These are phyloP conservation scores for Aspergillus asperescens DNA, from an alignment of 495 filamentous ascomycete species.

Conservation along the genomic window DNA sequence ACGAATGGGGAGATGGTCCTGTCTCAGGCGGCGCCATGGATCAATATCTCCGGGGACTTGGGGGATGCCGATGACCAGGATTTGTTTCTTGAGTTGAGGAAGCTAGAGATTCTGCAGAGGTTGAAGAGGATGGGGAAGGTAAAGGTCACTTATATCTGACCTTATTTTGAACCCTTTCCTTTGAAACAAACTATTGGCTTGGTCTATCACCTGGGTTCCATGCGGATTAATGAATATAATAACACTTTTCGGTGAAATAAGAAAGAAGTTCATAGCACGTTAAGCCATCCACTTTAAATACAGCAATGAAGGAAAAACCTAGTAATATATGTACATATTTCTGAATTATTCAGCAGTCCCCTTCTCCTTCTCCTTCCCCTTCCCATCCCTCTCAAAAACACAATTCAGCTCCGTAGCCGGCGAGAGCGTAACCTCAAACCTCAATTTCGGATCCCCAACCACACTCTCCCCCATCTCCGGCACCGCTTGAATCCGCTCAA, in stretches of 20 bases:
- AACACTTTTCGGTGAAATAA: too few species aligned
- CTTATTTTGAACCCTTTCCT: not conserved
- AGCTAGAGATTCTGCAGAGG: conserved; percentile 39
- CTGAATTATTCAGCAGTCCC: not conserved
- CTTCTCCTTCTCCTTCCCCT: conserved; percentile 2
- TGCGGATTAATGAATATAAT: too few species aligned
- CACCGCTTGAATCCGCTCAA: conserved; percentile 43
- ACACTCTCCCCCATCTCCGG: conserved; percentile 29
- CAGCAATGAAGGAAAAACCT: too few species aligned
- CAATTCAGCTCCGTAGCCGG: conserved; percentile 41
- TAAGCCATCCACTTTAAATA: too few species aligned
- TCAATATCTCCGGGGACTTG: conserved; percentile 28
- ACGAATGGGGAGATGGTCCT: conserved; percentile 17
- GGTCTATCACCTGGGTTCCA: too few species aligned
- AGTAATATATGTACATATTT: too few species aligned
- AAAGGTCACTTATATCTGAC: conserved; percentile 21
- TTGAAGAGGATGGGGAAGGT: conserved; percentile 33
- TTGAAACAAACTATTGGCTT: too few species aligned
- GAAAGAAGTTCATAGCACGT: too few species aligned
- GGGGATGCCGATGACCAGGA: conserved; percentile 41
- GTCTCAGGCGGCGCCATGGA: conserved; percentile 15
- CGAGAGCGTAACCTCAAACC: conserved; percentile 39
- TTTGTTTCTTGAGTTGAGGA: conserved; percentile 35
- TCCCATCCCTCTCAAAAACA: conserved; percentile 36
- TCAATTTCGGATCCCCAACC: conserved; percentile 34